A percentile compares a stretch with the other conserved stretches of the same genome.
Conservation (phyloP, 164 flowering plant species). For the Annona squamosa region DNA sequence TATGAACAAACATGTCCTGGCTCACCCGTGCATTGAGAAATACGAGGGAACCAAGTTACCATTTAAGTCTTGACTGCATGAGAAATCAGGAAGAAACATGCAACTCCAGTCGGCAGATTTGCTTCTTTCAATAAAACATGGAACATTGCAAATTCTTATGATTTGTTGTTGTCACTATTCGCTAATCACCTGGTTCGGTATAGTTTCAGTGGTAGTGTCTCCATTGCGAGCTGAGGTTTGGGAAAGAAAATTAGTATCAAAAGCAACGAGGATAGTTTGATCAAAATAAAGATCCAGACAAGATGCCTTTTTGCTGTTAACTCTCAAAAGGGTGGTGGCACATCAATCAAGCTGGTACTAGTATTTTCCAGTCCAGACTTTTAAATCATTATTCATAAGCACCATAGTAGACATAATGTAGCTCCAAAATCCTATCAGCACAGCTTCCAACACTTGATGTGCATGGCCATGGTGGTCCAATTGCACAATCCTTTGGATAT, state of each 20-base stretch:
- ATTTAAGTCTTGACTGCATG: background rate
- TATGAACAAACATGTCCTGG: background rate
- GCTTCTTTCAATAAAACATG: background rate
- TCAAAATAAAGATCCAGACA: background rate
- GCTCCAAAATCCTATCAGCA: background rate
- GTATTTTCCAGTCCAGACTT: background rate
- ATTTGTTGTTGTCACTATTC: background rate
- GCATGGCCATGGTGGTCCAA: background rate
- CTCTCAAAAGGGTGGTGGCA: background rate
- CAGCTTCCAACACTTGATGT: background rate
- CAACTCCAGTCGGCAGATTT: background rate
- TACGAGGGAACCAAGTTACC: background rate
- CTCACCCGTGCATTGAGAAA: background rate
- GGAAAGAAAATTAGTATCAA: background rate
- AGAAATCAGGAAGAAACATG: background rate
- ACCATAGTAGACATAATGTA: background rate
- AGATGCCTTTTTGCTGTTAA: background rate
- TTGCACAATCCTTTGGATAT: background rate
- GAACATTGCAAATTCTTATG: no score
- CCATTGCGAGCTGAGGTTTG: conserved; percentile 61
- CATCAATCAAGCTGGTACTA: background rate
- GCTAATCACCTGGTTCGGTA: conserved; percentile 38
- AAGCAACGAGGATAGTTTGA: background rate
- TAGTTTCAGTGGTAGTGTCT: conserved; percentile 63
- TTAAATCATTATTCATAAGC: background rate